Conservation (phyloP, 208 protist species). For the Angomonas deanei region DNA sequence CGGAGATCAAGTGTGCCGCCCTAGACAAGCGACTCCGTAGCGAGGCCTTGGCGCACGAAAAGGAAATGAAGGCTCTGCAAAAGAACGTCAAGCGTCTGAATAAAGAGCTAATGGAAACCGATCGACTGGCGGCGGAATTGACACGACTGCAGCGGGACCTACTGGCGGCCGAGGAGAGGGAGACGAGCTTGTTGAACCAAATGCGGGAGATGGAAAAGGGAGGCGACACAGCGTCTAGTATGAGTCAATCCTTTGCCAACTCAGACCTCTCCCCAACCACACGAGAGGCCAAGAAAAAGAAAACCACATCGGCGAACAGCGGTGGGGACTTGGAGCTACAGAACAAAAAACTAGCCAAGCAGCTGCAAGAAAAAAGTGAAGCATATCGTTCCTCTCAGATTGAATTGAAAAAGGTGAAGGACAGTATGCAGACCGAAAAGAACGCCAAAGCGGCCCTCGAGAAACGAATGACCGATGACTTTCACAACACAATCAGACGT, state of each 20-base stretch:
- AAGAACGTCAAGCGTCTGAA: constrained; percentile 6
- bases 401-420: not conserved
- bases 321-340: not conserved
- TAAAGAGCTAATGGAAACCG: constrained; percentile 10
- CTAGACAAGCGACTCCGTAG: not conserved
- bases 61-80: constrained; percentile 1
- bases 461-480: constrained; percentile 3
- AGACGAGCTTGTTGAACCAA: not conserved
- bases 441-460: not conserved
- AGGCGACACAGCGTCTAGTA: not conserved
- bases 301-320: not conserved
- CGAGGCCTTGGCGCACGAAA: not conserved
- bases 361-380: not conserved
- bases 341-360: not conserved
- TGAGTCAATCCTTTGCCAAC: not conserved
- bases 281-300: not conserved
- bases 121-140: constrained; percentile 6
- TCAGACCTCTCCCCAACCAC: not conserved
- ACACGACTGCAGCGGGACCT: not conserved
- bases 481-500: not conserved
- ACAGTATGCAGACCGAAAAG: not conserved
- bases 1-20: not conserved
- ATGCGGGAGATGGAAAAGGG: not conserved
- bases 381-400: not conserved
- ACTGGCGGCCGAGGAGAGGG: constrained; percentile 2